These are phyloP conservation scores for Ambrosia hybrid DNA, from an alignment of 140 eudicot genomes.

Conservation along the genomic window DNA sequence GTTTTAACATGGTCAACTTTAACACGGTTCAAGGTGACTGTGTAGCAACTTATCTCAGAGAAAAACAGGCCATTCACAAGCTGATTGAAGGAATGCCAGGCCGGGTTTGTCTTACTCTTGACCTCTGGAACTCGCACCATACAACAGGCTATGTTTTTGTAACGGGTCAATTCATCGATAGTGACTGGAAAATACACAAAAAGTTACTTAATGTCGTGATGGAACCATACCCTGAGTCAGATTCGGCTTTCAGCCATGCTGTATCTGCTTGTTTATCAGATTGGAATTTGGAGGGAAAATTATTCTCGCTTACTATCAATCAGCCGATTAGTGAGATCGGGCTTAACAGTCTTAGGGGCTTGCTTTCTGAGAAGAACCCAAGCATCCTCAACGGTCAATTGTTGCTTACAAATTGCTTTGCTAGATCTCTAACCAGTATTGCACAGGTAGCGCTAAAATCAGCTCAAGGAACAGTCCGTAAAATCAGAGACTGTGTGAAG, in stretches of 20 bases:
- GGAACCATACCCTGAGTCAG: slow-evolving; percentile 66
- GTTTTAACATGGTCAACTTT: slow-evolving; percentile 77
- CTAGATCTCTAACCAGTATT: slow-evolving; percentile 64
- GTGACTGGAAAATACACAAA: slow-evolving; percentile 83
- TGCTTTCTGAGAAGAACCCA: slow-evolving; percentile 73
- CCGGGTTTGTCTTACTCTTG: slow-evolving; percentile 65
- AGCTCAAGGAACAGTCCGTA: slow-evolving; percentile 52
- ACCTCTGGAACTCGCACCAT: slow-evolving; percentile 63
- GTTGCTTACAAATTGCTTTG: slow-evolving; percentile 66
- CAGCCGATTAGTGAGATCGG: slow-evolving; percentile 65
- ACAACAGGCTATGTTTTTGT: slow-evolving; percentile 74
- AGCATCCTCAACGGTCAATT: slow-evolving; percentile 73
- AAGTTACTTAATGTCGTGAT: slow-evolving; percentile 68
- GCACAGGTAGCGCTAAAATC: slow-evolving; percentile 57
- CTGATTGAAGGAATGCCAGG: slow-evolving; percentile 78
- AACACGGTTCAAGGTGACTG: slow-evolving; percentile 83
- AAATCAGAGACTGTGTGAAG: slow-evolving; percentile 84
- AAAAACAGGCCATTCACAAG: slow-evolving; percentile 62
- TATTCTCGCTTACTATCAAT: slow-evolving; percentile 72
- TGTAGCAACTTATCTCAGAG: slow-evolving; percentile 70
- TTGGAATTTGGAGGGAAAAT: slow-evolving; percentile 74
- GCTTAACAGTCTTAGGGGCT: slow-evolving; percentile 55
- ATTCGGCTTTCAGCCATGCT: slow-evolving; percentile 81
- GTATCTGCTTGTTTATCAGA: slow-evolving; percentile 79
- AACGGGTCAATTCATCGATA: slow-evolving; percentile 76